Evolutionary conservation across 2,329 filamentous ascomycete genomes (phyloP).

Genomic region (Colletotrichum filicis): DNA sequence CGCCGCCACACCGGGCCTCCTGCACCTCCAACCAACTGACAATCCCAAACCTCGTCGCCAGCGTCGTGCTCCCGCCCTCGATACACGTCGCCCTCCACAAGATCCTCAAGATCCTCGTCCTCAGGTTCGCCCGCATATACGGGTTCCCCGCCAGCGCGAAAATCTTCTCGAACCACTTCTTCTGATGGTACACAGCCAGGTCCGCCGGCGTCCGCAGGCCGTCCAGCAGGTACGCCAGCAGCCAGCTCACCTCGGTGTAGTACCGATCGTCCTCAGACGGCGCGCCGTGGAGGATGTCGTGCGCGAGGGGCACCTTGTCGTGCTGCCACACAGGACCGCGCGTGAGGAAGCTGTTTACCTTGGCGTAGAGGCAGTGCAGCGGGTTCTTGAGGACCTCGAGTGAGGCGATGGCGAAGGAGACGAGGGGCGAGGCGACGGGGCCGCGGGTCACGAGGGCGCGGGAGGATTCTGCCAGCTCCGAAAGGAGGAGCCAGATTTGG

Average conservation of each 20-base stretch:
- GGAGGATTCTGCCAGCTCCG: constrained; percentile 82
- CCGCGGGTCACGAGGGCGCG: constrained; percentile 61
- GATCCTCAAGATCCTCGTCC: constrained; percentile 69
- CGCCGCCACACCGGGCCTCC: constrained; percentile 52
- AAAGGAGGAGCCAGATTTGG: constrained; percentile 82
- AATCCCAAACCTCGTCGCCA: constrained; percentile 80
- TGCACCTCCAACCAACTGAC: constrained; percentile 79
- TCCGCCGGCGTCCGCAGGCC: constrained; percentile 70
- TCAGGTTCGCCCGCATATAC: constrained; percentile 68
- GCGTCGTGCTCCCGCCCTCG: constrained; percentile 79
- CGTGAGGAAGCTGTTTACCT: constrained; percentile 86
- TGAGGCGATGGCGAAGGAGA: constrained; percentile 79
- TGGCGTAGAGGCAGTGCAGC: constrained; percentile 84
- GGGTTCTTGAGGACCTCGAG: constrained; percentile 80
- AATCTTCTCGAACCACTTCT: constrained; percentile 79
- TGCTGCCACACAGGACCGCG: constrained; percentile 80
- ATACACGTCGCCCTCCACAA: constrained; percentile 75
- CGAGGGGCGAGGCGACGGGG: constrained; percentile 77
- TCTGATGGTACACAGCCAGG: constrained; percentile 69
- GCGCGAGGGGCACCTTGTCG: constrained; percentile 77
- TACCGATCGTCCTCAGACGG: constrained; percentile 79
- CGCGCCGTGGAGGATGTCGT: constrained; percentile 70
- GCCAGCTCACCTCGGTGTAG: constrained; percentile 79
- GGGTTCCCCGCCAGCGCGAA: constrained; percentile 76
- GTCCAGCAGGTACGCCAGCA: constrained; percentile 76